Evolutionary conservation across 2,329 filamentous ascomycete genomes (phyloP), one percentile per base, ranked within the genome.

Genomic region (Chalaropsis ovoidea): DNA sequence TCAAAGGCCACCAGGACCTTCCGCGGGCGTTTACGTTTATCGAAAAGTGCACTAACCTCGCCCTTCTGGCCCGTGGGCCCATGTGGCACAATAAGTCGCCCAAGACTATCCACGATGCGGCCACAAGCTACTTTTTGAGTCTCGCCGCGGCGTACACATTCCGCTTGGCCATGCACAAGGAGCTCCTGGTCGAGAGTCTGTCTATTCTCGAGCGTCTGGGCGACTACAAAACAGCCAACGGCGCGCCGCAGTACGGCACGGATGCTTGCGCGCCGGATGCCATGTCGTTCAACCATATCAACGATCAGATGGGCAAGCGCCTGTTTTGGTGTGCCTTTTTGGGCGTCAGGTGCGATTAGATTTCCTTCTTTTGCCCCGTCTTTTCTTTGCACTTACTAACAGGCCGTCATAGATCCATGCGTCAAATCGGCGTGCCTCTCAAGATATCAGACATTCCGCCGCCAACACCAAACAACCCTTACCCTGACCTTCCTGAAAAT

Each of bases 251-350:
- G 31, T 66, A 67, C 27, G 66, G 66, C 27, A 67, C 67, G 15
- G 61, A 68, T 45, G 54, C 61, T 6, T 85, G 85, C 15, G 75
- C 74, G 5, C 72, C 72, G 0, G 75, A 78, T 8, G 75, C 75
- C 4, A 75, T 78, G 54, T 76, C 80, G 0, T 83, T 88, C 67
- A 86, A 89, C 70, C 86, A 87, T 61, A 82, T 91, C 63, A 85
- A 86, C 71, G 84, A 86, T 71, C 86, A 91, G 74, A 82, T 89
- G 60, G 84, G 87, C 60, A 87, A 88, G 72, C 83, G 88, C 68
- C 86, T 95, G 49, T 96, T 95, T 73, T 96, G 91, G 86, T 86
- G 89, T 24, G 81, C 91, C 70, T 85, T 94, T 68, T 83, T 91
- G 4, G 86, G 86, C 42, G 82, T 89, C 67, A 81, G 86, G 82